These are phyloP conservation scores for Microdochium bolleyi DNA, from an alignment of 2,329 filamentous ascomycete species.

Conservation along the genomic window DNA sequence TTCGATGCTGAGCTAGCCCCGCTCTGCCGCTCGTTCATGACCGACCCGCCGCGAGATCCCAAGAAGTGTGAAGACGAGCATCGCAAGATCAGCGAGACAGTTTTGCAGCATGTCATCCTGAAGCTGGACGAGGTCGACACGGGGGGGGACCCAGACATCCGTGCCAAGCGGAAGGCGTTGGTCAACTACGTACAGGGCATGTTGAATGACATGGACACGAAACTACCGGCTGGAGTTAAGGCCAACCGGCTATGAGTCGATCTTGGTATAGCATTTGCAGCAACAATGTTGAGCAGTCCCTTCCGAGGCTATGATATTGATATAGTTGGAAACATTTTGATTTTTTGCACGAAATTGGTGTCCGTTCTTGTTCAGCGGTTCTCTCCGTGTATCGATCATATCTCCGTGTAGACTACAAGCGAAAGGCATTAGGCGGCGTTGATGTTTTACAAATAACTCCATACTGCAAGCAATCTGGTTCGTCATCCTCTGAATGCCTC, in stretches of 20 bases:
- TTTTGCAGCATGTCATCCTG: constrained; percentile 67
- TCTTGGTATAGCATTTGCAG: neutral
- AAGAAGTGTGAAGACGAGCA: constrained; percentile 69
- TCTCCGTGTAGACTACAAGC: too few relatives aligned
- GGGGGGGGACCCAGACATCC: constrained; percentile 58
- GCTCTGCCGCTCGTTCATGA: constrained; percentile 52
- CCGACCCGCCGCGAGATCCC: constrained; percentile 53
- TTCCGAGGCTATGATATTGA: neutral
- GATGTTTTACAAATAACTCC: too few relatives aligned
- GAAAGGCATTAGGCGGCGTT: too few relatives aligned
- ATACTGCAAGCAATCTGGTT: too few relatives aligned
- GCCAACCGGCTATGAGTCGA: constrained; percentile 1
- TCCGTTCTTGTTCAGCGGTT: too few relatives aligned
- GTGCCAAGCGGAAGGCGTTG: constrained; percentile 60
- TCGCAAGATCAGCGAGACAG: constrained; percentile 65
- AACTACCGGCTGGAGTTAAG: constrained; percentile 10
- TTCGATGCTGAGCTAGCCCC: constrained; percentile 60
- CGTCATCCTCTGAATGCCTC: too few relatives aligned
- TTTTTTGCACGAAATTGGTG: neutral
- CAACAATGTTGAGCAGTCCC: neutral
- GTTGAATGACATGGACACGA: constrained; percentile 55
- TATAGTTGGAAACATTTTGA: neutral
- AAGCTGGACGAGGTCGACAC: constrained; percentile 73
- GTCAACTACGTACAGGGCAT: constrained; percentile 64
- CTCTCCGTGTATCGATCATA: too few relatives aligned